Evolutionary conservation across 352 stramenopile species (phyloP).

Genomic region (Bremia lactucae): DNA sequence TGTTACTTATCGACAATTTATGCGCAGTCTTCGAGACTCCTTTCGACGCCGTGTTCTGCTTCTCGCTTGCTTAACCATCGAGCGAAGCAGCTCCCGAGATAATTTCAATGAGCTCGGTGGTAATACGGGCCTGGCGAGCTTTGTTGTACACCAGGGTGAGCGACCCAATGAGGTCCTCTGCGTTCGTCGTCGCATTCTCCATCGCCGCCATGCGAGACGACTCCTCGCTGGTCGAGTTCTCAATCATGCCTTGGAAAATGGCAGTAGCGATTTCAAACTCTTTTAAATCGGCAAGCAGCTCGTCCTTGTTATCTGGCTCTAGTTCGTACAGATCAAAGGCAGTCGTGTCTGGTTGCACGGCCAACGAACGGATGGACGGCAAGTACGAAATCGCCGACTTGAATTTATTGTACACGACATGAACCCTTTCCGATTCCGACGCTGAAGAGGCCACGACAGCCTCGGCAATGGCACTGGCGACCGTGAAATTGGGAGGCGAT

Average conservation of each 20-base stretch:
- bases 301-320: conserved; percentile 95
- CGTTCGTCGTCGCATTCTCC: conserved; percentile 99
- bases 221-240: conserved; percentile 96
- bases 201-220: conserved; percentile 98
- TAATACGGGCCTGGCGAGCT: conserved; percentile 92
- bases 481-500: conserved; percentile 84
- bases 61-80: conserved; percentile 85
- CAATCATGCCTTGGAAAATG: conserved; percentile 95
- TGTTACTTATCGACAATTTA: too few relatives aligned
- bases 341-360: conserved; percentile 48
- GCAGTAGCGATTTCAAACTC: conserved; percentile 87
- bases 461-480: conserved; percentile 88
- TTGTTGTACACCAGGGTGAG: conserved; percentile 87
- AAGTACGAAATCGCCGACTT: conserved; percentile 93
- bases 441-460: conserved; percentile 56
- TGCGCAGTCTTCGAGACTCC: too few relatives aligned
- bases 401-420: conserved; percentile 97
- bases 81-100: conserved; percentile 95
- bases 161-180: conserved; percentile 94
- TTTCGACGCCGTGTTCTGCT: too few relatives aligned
- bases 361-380: conserved; percentile 82
- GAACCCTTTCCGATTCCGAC: conserved; percentile 88
- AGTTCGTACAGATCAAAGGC: conserved; percentile 92
- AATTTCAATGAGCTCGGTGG: conserved; percentile 97
- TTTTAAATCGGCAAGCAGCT: conserved; percentile 94